phyloP scores from a whole-genome alignment of 805 yeast genomes.

The Yarrowia sp. region DNA sequence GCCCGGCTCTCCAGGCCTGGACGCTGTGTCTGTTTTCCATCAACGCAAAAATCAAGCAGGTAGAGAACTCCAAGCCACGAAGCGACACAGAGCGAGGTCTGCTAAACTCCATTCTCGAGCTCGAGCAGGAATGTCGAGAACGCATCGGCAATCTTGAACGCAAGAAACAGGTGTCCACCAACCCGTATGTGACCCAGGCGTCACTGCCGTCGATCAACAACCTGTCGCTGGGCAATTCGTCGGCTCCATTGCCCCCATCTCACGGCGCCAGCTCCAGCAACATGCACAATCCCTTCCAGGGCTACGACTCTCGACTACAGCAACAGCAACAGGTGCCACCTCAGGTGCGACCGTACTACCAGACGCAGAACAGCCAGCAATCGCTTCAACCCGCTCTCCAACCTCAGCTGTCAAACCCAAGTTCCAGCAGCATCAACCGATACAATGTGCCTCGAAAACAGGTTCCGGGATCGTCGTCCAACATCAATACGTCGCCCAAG shows the following conservation, averaged over 20 bases:
- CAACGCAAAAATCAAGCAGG: conserved; percentile 35
- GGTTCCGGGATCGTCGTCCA: conserved; percentile 7
- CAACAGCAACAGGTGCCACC: neutral
- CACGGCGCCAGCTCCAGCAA: conserved; percentile 17
- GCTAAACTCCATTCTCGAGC: conserved; percentile 39
- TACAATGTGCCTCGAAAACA: conserved; percentile 15
- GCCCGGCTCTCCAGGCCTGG: conserved; percentile 40
- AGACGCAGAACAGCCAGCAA: neutral
- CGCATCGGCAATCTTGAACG: conserved; percentile 36
- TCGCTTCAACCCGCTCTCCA: neutral
- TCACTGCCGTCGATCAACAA: neutral
- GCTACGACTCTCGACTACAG: conserved; percentile 23
- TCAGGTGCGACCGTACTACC: conserved; percentile 17
- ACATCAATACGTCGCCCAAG: neutral
- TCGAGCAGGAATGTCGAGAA: conserved; percentile 43
- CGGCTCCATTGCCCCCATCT: neutral
- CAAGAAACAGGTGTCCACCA: conserved; percentile 27
- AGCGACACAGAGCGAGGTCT: conserved; percentile 38
- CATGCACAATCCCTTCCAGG: neutral
- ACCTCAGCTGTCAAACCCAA: neutral
- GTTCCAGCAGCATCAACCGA: conserved; percentile 8
- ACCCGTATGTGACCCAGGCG: conserved; percentile 33
- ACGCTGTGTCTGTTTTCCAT: conserved; percentile 38
- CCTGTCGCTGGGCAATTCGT: neutral
- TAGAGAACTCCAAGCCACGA: conserved; percentile 37